Evolutionary conservation across 805 yeast genomes (phyloP), one percentile per base, ranked within the genome.

Genomic region (Isabelozyma rhagii): DNA sequence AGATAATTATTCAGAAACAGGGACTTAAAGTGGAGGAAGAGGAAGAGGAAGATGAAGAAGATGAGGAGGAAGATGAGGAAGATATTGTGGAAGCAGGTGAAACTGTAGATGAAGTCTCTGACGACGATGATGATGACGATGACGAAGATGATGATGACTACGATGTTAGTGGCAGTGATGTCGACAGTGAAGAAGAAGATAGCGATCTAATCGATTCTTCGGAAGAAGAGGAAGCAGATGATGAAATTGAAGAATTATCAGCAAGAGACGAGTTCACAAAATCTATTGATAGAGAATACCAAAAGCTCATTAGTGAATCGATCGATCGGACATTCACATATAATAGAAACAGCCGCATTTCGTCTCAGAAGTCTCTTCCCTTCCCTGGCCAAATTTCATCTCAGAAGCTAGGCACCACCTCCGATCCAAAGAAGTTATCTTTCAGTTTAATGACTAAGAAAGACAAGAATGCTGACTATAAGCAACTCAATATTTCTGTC

Each of bases 391-490:
- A 50, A 14, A n/a, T 50, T 18, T 48, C 53, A 36, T 41, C 49
- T 14, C 43, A 34, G 18, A 25, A 31, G 8, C 36, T 18, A 44
- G 40, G 41, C 15, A 31, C 36, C 10, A 31, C 10, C 4, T 31
- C 36, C 10, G 36, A 31, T 8, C 36, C 36, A 31, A 44, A 57
- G 9, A 46, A 51, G 44, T 66, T 78, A 28, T 62, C 78, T 11
- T 85, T 85, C 61, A 78, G 81, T 3, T 72, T 86, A 48, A 62
- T 86, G 47, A 78, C 85, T 8, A 81, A 75, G 55, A 65, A 74
- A 27, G 87, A 84, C 17, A 78, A 77, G 56, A 75, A 69, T 52
- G 47, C 60, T 7, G 64, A 73, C 3, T 67, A 80, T 1, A 75
- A 75, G 45, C 73, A 68, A 34, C 60, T 86, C 25, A 64, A 61